A percentile compares a stretch with the other conserved stretches of the same genome.
phyloP scores from a whole-genome alignment of 495 filamentous ascomycete species.

The Penicillium argentinense region DNA sequence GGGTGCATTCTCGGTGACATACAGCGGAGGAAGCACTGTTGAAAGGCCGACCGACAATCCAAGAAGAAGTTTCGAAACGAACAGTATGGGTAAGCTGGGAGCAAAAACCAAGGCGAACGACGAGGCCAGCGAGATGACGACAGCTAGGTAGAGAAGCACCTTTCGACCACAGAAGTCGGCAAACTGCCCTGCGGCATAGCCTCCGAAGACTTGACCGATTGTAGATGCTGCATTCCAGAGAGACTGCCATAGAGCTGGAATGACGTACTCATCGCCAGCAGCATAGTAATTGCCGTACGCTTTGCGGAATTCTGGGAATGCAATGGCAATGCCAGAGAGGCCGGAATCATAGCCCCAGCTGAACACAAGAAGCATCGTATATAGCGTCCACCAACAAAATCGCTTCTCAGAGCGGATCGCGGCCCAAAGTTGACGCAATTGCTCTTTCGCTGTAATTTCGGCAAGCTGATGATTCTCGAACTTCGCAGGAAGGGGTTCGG shows the following conservation, averaged over 20 bases:
- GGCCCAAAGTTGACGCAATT: slow-evolving; percentile 9
- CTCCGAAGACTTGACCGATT: slow-evolving; percentile 14
- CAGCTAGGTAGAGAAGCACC: slow-evolving; percentile 5
- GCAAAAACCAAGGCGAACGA: slow-evolving; percentile 16
- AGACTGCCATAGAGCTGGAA: slow-evolving; percentile 16
- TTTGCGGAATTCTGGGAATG: slow-evolving; percentile 14
- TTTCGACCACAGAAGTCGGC: slow-evolving; percentile 12
- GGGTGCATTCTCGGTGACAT: slow-evolving; percentile 17
- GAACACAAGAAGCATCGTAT: slow-evolving; percentile 16
- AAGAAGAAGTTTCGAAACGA: slow-evolving; percentile 14
- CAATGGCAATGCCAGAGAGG: slow-evolving; percentile 11
- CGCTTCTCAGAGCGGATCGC: slow-evolving; percentile 5
- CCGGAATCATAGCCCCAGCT: slow-evolving; percentile 13
- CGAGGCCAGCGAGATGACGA: slow-evolving; percentile 8
- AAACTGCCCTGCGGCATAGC: slow-evolving; percentile 15
- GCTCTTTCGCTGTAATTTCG: slow-evolving; percentile 5
- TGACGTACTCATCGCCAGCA: slow-evolving; percentile 10
- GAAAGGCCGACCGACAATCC: slow-evolving; percentile 12
- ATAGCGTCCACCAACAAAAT: slow-evolving; percentile 12
- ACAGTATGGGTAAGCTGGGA: slow-evolving; percentile 7
- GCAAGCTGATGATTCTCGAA: background rate
- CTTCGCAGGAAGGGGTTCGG: background rate
- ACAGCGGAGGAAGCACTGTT: slow-evolving; percentile 12
- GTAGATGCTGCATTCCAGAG: slow-evolving; percentile 16
- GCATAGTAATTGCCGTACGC: slow-evolving; percentile 14